These are phyloP conservation scores for Closterium sp. DNA, from an alignment of 139 green algal species.

Conservation along the genomic window DNA sequence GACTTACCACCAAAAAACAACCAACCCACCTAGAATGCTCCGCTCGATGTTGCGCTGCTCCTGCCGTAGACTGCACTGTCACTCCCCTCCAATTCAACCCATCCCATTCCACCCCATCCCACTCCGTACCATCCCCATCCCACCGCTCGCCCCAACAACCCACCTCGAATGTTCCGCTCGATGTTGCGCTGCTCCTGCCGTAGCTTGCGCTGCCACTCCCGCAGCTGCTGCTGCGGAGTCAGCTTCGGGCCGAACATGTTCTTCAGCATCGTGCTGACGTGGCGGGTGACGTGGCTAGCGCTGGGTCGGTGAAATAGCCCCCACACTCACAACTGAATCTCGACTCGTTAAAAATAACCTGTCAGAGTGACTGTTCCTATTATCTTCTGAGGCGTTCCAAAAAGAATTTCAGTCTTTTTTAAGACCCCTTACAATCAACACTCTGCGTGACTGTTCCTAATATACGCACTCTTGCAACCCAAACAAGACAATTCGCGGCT, in stretches of 20 bases:
- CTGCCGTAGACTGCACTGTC: slow-evolving; percentile 19
- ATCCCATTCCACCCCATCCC: neutral
- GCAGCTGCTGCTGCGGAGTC: slow-evolving; percentile 42
- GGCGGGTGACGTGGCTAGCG: neutral
- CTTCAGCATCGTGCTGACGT: slow-evolving; percentile 2
- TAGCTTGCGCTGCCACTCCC: slow-evolving; percentile 34
- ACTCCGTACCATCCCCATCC: neutral
- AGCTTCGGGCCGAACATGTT: slow-evolving; percentile 36
- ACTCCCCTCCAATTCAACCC: slow-evolving; percentile 2
- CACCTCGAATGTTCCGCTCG: slow-evolving; percentile 36
- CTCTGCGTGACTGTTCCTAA: neutral
- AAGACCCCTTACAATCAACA: neutral
- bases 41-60: slow-evolving; percentile 35
- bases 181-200: slow-evolving; percentile 35
- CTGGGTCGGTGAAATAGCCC: neutral
- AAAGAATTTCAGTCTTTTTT: too few relatives aligned
- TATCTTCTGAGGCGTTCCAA: too few relatives aligned
- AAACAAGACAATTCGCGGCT: neutral
- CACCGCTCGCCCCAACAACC: neutral
- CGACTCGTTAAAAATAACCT: too few relatives aligned
- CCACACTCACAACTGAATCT: neutral
- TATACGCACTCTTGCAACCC: neutral
- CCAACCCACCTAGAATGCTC: slow-evolving; percentile 14
- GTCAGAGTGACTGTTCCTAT: neutral
- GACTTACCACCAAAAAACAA: too few relatives aligned